Percentiles rank a stretch among this genome's conserved stretches.
Evolutionary conservation across 169 alveolate species (phyloP).

Genomic region (Cryptosporidium viatorum): DNA sequence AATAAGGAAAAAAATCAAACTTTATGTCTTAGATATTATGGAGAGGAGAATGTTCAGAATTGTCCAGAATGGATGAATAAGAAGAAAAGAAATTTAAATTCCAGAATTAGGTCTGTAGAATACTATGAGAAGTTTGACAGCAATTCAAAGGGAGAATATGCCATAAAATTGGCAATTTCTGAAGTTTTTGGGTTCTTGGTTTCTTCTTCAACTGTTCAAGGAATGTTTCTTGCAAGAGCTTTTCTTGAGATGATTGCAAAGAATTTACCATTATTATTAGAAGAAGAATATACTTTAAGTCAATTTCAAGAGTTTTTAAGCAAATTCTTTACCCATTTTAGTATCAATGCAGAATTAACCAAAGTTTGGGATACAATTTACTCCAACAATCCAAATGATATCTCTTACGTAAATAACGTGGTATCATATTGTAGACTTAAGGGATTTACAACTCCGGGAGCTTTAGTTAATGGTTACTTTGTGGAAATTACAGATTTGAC

Average conservation of each 20-base stretch:
- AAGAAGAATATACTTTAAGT: conserved; percentile 9
- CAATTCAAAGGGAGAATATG: conserved; percentile 30
- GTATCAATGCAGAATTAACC: conserved; percentile 25
- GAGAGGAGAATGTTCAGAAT: not conserved
- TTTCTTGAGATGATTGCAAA: conserved; percentile 70
- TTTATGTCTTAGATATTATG: not conserved
- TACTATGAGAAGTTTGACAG: not conserved
- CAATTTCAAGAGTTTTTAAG: conserved; percentile 36
- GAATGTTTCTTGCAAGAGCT: conserved; percentile 65
- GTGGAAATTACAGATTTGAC: conserved; percentile 43
- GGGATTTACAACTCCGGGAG: conserved; percentile 60
- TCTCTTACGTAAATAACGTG: conserved; percentile 51
- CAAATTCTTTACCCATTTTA: conserved; percentile 40
- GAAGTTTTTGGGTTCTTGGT: conserved; percentile 73
- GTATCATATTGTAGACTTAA: conserved; percentile 61
- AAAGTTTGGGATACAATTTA: conserved; percentile 44
- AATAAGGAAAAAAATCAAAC: not conserved
- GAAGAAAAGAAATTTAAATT: not conserved
- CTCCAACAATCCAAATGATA: conserved; percentile 64
- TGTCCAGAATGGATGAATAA: conserved; percentile 49
- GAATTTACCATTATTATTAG: conserved; percentile 61
- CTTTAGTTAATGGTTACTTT: conserved; percentile 55
- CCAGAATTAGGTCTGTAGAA: not conserved
- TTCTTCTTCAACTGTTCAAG: conserved; percentile 35
- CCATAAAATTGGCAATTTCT: conserved; percentile 55